Percentiles rank a stretch among this genome's conserved stretches.
phyloP scores from a whole-genome alignment of 2,329 filamentous ascomycete species.

The Alternaria arborescens region DNA sequence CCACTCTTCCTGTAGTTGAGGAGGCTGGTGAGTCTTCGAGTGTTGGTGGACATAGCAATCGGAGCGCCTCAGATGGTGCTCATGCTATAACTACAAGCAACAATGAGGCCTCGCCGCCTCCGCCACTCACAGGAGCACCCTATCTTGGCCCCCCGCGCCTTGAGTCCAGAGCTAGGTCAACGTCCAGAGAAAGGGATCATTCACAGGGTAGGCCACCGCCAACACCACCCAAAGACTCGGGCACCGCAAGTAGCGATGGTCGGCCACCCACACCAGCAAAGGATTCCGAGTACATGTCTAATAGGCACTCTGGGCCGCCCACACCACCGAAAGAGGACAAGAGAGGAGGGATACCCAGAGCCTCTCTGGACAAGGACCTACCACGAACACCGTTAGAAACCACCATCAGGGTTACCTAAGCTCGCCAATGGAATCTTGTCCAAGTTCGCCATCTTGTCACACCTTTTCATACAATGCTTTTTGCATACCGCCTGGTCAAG shows the following conservation, averaged over 20 bases:
- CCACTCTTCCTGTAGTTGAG: conserved; percentile 82
- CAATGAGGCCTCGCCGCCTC: conserved; percentile 22
- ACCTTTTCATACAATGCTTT: conserved; percentile 2
- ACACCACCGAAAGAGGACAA: conserved; percentile 53
- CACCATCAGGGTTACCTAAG: conserved; percentile 43
- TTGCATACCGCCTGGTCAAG: conserved; percentile 5
- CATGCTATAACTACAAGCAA: conserved; percentile 10
- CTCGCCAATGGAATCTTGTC: neutral
- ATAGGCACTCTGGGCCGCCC: conserved; percentile 45
- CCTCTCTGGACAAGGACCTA: conserved; percentile 45
- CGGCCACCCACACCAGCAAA: conserved; percentile 52
- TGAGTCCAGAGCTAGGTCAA: conserved; percentile 20
- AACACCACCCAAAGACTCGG: conserved; percentile 55
- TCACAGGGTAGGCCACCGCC: conserved; percentile 51
- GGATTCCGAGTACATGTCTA: conserved; percentile 33
- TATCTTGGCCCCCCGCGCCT: conserved; percentile 20
- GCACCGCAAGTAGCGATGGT: conserved; percentile 29
- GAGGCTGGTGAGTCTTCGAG: conserved; percentile 83
- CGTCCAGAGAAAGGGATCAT: conserved; percentile 35
- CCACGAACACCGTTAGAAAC: conserved; percentile 47
- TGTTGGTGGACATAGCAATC: conserved; percentile 66
- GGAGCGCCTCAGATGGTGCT: conserved; percentile 38
- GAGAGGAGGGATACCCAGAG: conserved; percentile 27
- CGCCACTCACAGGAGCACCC: conserved; percentile 34
- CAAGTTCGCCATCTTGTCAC: neutral